Evolutionary conservation across 1,284 basidiomycete species (phyloP).

Genomic region (Pseudozyma sp.): DNA sequence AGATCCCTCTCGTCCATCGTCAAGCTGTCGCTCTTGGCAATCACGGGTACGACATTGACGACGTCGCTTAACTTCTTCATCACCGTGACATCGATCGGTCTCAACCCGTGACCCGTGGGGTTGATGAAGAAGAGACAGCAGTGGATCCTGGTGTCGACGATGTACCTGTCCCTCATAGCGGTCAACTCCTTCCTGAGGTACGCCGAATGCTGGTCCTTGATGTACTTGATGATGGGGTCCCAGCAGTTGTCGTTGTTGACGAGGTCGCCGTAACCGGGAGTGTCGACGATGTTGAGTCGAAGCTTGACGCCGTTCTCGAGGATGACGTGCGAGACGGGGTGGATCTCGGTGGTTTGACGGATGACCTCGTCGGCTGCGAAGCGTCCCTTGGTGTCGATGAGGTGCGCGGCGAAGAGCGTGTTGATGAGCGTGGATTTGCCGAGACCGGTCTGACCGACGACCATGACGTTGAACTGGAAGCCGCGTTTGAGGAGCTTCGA

Average conservation of each 20-base stretch:
- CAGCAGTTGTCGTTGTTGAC: conserved; percentile 99
- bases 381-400: conserved; percentile 97
- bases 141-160: conserved; percentile 97
- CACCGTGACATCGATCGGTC: conserved; percentile 89
- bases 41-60: conserved; percentile 98
- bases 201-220: conserved; percentile 98
- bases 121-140: conserved; percentile 99
- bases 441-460: conserved; percentile 89
- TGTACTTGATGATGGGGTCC: conserved; percentile 99
- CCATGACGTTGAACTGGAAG: conserved; percentile 88
- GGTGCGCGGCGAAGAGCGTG: conserved; percentile 97
- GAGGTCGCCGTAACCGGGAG: conserved; percentile 97
- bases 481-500: conserved; percentile 98
- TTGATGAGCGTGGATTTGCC: conserved; percentile 99
- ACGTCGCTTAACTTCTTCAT: conserved; percentile 99
- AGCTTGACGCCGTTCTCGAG: conserved; percentile 95
- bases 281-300: conserved; percentile 97
- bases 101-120: conserved; percentile 67
- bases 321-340: conserved; percentile 93
- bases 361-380: conserved; percentile 86
- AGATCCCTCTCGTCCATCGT: conserved; percentile 90
- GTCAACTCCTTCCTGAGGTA: conserved; percentile 99
- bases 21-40: conserved; percentile 96
- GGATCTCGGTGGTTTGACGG: conserved; percentile 95
- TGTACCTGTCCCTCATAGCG: conserved; percentile 97